These are phyloP conservation scores for Teratosphaeria zuluensis DNA, from an alignment of 2,329 filamentous ascomycete genomes.

Conservation along the genomic window DNA sequence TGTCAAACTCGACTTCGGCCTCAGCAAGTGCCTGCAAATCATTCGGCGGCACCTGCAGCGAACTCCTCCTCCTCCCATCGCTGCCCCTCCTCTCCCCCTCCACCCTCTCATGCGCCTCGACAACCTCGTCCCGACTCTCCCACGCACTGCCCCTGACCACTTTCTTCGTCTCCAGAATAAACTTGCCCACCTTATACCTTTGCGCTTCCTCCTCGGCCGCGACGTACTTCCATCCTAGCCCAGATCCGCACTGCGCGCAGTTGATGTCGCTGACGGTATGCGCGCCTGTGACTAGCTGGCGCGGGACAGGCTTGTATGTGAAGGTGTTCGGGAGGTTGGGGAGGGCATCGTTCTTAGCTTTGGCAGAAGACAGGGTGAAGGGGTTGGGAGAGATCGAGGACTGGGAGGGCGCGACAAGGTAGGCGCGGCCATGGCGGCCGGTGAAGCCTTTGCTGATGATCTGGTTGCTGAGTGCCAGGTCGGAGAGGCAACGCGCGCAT, in stretches of 20 bases:
- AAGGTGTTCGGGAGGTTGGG: constrained; percentile 48
- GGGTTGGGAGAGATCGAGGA: constrained; percentile 13
- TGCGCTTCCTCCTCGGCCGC: constrained; percentile 52
- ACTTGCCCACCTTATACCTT: constrained; percentile 58
- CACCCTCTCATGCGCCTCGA: constrained; percentile 29
- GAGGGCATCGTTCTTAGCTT: constrained; percentile 18
- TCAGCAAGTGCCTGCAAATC: constrained; percentile 6
- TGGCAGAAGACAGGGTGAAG: constrained; percentile 10
- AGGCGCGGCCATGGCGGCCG: constrained; percentile 54
- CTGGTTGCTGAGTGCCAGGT: constrained; percentile 49
- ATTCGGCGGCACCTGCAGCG: constrained; percentile 10
- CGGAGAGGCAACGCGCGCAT: constrained; percentile 49
- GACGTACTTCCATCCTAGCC: constrained; percentile 58
- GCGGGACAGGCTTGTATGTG: constrained; percentile 45
- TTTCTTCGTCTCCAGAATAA: constrained; percentile 52
- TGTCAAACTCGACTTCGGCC: constrained; percentile 46
- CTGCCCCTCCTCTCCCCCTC: constrained; percentile 43
- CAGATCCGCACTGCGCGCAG: constrained; percentile 46
- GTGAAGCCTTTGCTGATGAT: constrained; percentile 58
- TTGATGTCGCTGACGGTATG: constrained; percentile 54
- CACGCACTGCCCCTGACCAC: constrained; percentile 43
- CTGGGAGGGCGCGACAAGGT: constrained; percentile 45
- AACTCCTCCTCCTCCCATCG: constrained; percentile 6
- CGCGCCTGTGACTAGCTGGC: constrained; percentile 52
- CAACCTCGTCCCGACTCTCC: constrained; percentile 32